Evolutionary conservation across 495 filamentous ascomycete species (phyloP), one percentile per base, ranked within the genome.

Genomic region (Trichoderma parareesei): DNA sequence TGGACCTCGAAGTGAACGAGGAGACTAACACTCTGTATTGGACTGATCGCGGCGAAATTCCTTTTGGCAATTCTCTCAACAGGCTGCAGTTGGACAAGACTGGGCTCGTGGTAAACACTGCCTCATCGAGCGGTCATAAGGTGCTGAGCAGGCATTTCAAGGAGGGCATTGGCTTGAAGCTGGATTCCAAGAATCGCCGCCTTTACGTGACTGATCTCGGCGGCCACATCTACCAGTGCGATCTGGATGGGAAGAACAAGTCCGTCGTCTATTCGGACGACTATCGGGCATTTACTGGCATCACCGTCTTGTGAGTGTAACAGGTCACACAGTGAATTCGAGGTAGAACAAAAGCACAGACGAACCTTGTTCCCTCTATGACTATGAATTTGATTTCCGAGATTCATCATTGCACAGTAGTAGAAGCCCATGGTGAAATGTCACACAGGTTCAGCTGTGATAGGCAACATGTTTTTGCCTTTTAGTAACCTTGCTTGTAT

Each of bases 31-130:
- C 57, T 18, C 66, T 83, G 11, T 81, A 81, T 62, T 82, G 78
- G 81, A 81, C 80, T 0, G 79, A 81, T 64, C 76, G 80, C 0
- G 81, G 81, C 9, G 78, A 83, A 65, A 68, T 72, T 14, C 78
- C 77, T 0, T 61, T 67, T 20, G 79, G 79, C 1, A 78, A 78
- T 66, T 75, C 77, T 20, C 64, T 82, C 65, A 77, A 76, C 67
- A 63, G 67, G 10, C 16, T 65, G 9, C 35, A 61, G 38, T 43
- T 73, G 38, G 20, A 49, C 14, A 37, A 40, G 9, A 8, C 42
- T 38, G 44, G 63, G 8, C 44, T 57, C 5, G 9, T 20, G n/a
- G 46, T 0, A 18, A 49, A 49, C 2, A 5, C 38, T 20, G 20
- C 16, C 2, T 48, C 63, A 2, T 16, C 46, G 2, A 9, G 38